Evolutionary conservation across 805 yeast species (phyloP).

Genomic region (Suhomyces canberraensis): DNA sequence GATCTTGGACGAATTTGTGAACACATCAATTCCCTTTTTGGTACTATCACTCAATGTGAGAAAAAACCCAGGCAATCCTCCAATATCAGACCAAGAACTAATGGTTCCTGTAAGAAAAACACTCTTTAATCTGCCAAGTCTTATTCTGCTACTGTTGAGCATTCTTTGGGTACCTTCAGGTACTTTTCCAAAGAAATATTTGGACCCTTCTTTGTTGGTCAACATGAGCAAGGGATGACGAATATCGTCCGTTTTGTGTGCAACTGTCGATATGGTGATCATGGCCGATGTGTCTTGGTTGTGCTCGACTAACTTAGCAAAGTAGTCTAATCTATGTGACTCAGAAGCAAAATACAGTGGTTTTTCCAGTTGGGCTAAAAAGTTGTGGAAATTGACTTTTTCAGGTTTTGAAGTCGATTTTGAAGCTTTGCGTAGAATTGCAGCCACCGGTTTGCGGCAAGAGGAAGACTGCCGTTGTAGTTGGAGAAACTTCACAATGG

Average conservation of each 20-base stretch:
- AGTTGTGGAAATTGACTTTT: neutral
- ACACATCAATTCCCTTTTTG: slow-evolving; percentile 51
- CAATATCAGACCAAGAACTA: slow-evolving; percentile 65
- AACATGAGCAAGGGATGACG: slow-evolving; percentile 55
- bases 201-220: slow-evolving; percentile 46
- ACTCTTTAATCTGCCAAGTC: slow-evolving; percentile 55
- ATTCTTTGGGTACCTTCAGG: slow-evolving; percentile 86
- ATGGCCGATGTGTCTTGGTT: slow-evolving; percentile 12
- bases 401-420: neutral
- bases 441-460: too few species aligned
- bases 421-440: too few species aligned
- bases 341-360: slow-evolving; percentile 11
- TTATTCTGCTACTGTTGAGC: slow-evolving; percentile 56
- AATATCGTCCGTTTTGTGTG: slow-evolving; percentile 53
- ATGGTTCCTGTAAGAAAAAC: slow-evolving; percentile 78
- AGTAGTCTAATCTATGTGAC: slow-evolving; percentile 5
- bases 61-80: slow-evolving; percentile 91
- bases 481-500: neutral
- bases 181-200: slow-evolving; percentile 71
- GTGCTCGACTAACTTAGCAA: slow-evolving; percentile 10
- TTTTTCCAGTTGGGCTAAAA: slow-evolving; percentile 7
- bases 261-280: slow-evolving; percentile 11
- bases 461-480: neutral
- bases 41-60: slow-evolving; percentile 82
- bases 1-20: slow-evolving; percentile 37